Evolutionary conservation across 495 filamentous ascomycete species (phyloP).

Genomic region (Chaetomium tenue): DNA sequence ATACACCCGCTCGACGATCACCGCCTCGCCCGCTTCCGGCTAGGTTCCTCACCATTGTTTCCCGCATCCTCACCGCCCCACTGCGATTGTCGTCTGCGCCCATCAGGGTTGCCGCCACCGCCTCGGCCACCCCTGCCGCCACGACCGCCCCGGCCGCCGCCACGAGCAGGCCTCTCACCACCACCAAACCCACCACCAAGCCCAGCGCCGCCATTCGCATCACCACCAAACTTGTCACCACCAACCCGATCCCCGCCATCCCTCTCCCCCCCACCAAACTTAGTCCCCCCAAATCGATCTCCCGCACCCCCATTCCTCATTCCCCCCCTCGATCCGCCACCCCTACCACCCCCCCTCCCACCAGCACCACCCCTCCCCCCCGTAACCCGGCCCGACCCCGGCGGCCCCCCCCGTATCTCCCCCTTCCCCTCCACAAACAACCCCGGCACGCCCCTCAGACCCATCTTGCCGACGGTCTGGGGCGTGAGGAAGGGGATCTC

Average conservation of each 20-base stretch:
- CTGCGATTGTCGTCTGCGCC: neutral
- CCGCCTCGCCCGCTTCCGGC: slow-evolving; percentile 20
- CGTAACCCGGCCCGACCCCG: neutral
- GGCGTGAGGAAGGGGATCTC: slow-evolving; percentile 25
- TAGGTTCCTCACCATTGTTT: slow-evolving; percentile 22
- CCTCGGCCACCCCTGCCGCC: neutral
- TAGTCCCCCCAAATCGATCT: too few relatives aligned
- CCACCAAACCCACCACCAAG: neutral
- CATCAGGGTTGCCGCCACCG: neutral
- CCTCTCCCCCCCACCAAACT: neutral
- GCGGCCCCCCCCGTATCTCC: neutral
- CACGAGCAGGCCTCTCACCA: neutral
- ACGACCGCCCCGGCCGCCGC: neutral
- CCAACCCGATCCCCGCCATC: neutral
- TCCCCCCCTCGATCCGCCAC: neutral
- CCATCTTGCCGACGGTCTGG: slow-evolving; percentile 33
- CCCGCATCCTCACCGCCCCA: neutral
- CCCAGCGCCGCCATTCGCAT: neutral
- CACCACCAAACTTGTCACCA: neutral
- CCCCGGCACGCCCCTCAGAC: slow-evolving; percentile 36
- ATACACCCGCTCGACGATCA: neutral
- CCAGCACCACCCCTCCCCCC: neutral
- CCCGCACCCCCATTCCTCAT: neutral
- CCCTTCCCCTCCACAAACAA: slow-evolving; percentile 19
- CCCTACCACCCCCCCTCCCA: neutral